A percentile compares a stretch with the other conserved stretches of the same genome.
phyloP scores from a whole-genome alignment of 2,329 filamentous ascomycete genomes.

The Penicillium freii region DNA sequence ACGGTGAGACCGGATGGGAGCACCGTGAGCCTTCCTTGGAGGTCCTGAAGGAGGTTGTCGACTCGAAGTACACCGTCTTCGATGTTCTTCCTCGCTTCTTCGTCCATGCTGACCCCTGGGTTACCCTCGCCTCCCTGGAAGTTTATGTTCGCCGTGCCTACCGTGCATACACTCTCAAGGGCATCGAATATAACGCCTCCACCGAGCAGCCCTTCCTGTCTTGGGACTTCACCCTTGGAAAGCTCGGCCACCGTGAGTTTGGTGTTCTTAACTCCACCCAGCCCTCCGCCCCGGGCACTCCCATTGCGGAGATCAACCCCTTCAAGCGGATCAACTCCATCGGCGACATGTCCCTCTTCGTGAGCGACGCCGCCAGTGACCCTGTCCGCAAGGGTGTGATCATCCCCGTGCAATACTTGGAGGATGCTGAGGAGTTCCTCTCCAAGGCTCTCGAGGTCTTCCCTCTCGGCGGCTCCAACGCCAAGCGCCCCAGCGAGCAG shows the following conservation, averaged over 20 bases:
- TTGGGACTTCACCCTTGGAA: conserved; percentile 94
- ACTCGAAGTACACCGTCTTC: conserved; percentile 98
- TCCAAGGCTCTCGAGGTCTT: conserved; percentile 81
- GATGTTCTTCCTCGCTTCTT: conserved; percentile 96
- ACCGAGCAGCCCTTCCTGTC: conserved; percentile 70
- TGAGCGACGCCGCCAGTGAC: conserved; percentile 66
- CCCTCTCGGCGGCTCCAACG: conserved; percentile 57
- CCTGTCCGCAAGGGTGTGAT: conserved; percentile 89
- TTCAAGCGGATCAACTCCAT: conserved; percentile 90
- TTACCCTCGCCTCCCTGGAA: conserved; percentile 87
- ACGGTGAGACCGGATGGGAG: conserved; percentile 95
- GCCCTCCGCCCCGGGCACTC: conserved; percentile 80
- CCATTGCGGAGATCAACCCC: conserved; percentile 58
- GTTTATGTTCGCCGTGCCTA: conserved; percentile 96
- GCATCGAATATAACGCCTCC: conserved; percentile 81
- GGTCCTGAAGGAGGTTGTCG: conserved; percentile 93
- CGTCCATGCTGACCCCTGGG: conserved; percentile 88
- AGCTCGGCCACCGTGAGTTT: conserved; percentile 88
- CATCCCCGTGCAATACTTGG: conserved; percentile 86
- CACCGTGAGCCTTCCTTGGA: conserved; percentile 89
- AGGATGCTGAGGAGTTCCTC: conserved; percentile 87
- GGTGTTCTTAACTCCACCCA: conserved; percentile 72
- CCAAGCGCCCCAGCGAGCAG: conserved; percentile 55
- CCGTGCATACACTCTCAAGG: conserved; percentile 88
- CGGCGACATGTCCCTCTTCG: conserved; percentile 91